A percentile compares a stretch with the other conserved stretches of the same genome.
Evolutionary conservation across 31 red algal species (phyloP).

Genomic region (Bonnemaisonia californica): DNA sequence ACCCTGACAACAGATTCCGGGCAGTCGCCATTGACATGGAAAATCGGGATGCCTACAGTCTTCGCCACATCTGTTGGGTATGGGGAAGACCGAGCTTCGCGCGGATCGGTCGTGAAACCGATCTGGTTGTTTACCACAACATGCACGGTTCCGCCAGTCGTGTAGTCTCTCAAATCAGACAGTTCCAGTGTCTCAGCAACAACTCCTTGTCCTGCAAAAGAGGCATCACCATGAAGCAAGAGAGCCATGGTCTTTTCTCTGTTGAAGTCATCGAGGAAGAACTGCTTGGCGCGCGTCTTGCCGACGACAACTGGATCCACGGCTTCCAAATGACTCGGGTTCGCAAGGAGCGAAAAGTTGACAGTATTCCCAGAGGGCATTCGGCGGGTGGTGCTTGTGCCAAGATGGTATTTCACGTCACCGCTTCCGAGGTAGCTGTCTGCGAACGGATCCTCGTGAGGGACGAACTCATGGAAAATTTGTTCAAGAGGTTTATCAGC

Average conservation of each 20-base stretch:
- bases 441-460: conserved; percentile 85
- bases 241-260: conserved; percentile 88
- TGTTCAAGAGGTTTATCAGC: conserved; percentile 81
- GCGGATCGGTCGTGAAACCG: conserved; percentile 98
- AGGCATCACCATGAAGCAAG: conserved; percentile 96
- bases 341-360: conserved; percentile 93
- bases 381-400: conserved; percentile 64
- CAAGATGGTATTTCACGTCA: conserved; percentile 99
- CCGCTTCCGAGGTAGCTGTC: conserved; percentile 91
- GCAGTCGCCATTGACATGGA: conserved; percentile 98
- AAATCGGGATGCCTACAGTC: conserved; percentile 96
- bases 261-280: conserved; percentile 85
- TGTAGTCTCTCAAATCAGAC: conserved; percentile 90
- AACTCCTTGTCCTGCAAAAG: conserved; percentile 98
- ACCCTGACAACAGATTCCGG: conserved; percentile 87
- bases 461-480: conserved; percentile 97
- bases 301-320: conserved; percentile 98
- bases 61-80: conserved; percentile 99
- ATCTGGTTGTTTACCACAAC: conserved; percentile 99
- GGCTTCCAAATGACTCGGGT: conserved; percentile 97
- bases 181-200: conserved; percentile 96
- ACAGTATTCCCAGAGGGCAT: conserved; percentile 80
- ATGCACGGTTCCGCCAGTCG: conserved; percentile 92
- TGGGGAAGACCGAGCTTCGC: conserved; percentile 86
- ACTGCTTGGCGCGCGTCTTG: conserved; percentile 98